Percentiles rank a stretch among this genome's conserved stretches.
Conservation (phyloP, 1,284 basidiomycete genomes). For the Ceratobasidium sp. region DNA sequence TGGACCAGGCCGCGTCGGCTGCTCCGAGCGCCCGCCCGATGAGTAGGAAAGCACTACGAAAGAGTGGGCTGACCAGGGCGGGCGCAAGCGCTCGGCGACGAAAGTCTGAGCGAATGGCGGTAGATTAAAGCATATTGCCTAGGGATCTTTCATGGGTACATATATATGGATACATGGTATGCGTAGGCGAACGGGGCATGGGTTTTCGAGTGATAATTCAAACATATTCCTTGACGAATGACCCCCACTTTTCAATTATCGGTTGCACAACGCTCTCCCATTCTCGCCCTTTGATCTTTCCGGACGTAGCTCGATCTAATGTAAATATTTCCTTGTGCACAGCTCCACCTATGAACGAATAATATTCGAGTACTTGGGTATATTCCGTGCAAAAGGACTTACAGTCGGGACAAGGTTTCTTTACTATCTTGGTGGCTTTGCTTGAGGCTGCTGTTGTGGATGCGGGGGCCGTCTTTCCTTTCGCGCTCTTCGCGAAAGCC, state of each 20-base stretch:
- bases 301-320: not conserved
- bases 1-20: not conserved
- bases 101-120: constrained; percentile 30
- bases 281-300: not conserved
- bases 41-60: constrained; percentile 21
- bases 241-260: constrained; percentile 79
- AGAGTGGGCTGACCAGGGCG: constrained; percentile 18
- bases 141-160: not conserved
- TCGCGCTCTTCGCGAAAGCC: not conserved
- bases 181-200: not conserved
- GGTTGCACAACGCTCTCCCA: constrained; percentile 75
- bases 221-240: constrained; percentile 58
- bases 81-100: not conserved
- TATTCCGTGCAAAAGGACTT: not conserved
- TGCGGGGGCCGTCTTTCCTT: constrained; percentile 14
- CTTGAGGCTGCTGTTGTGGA: not conserved
- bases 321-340: not conserved
- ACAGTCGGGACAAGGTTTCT: not conserved
- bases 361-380: not conserved
- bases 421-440: constrained; percentile 51
- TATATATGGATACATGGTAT: constrained; percentile 15
- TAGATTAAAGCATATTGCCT: not conserved
- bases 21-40: not conserved
- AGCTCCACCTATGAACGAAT: not conserved
- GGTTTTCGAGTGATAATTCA: not conserved